Evolutionary conservation across 192 early-diverging fungal genomes (phyloP), one percentile per base, ranked within the genome.

Genomic region (Radiomyces spectabilis): DNA sequence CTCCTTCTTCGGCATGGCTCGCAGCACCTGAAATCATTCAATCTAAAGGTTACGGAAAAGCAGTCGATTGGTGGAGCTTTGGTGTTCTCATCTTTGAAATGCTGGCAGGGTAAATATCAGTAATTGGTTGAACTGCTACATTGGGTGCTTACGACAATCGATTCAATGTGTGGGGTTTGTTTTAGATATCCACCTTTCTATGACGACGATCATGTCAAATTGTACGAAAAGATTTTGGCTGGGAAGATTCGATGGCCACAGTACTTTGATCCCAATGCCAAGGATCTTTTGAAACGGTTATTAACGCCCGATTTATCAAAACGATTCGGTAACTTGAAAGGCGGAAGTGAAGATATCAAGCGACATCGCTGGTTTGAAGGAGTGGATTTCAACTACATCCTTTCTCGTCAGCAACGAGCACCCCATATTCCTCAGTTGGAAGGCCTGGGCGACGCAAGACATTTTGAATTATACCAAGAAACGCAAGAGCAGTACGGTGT

Each of bases 51-150:
- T 94, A 93, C 69, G 89, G 91, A 15, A 85, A 86, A 49, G 89
- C 92, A 5, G 94, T 93, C 0, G 94, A 96, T 73, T 96, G 94
- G 94, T 96, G 88, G 81, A 87, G 91, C 39, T 80, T 96, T 58
- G 94, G 94, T 29, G 81, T 96, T 42, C 61, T 96, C 39, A 90
- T 96, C 44, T 94, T 91, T 62, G 92, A 94, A 74, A 96, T 96
- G 93, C 76, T 94, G 31, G 93, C 93, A 18, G 93, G 93, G 41
- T 70, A 59, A 66, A 40, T 21, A 9, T 0, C 8, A 34, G 16
- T 47, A 30, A 24, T 10, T 35, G 3, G 24, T 7, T 37, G 43
- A 16, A 21, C 43, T 45, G 9, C 18, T 19, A 9, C 0, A 51
- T 10, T n/a, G 18, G 3, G 0, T 5, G 12, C 31, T 16, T 27